Evolutionary conservation across 2,329 filamentous ascomycete genomes (phyloP).

Genomic region (Fusarium xyrophilum): DNA sequence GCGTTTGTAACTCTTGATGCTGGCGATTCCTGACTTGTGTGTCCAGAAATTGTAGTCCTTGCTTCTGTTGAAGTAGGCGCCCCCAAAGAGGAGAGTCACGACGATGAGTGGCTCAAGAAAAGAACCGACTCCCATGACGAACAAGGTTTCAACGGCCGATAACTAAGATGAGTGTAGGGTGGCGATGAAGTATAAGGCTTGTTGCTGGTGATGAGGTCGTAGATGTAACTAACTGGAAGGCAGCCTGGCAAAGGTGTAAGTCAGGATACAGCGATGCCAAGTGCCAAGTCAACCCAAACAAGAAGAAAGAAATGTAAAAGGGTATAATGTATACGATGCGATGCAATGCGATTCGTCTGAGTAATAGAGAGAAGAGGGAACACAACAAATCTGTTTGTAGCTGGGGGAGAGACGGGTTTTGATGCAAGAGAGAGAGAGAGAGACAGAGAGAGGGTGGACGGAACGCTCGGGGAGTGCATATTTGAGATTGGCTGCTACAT

Average conservation of each 20-base stretch:
- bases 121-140: constrained; percentile 50
- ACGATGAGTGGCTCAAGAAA: constrained; percentile 53
- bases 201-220: background rate
- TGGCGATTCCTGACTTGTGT: constrained; percentile 32
- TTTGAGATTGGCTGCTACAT: constrained; percentile 6
- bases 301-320: background rate
- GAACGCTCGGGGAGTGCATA: constrained; percentile 15
- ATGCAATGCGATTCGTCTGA: background rate
- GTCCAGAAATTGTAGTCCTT: constrained; percentile 46
- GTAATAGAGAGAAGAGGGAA: background rate
- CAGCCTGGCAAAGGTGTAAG: background rate
- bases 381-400: background rate
- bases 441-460: constrained; percentile 5
- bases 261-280: background rate
- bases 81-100: constrained; percentile 53
- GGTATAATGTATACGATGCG: background rate
- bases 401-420: constrained; percentile 18
- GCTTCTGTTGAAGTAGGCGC: constrained; percentile 54
- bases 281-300: background rate
- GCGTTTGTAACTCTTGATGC: constrained; percentile 38
- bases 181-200: background rate
- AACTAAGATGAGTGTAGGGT: background rate
- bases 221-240: background rate
- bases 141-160: background rate
- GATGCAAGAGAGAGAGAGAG: constrained; percentile 4